phyloP scores from a whole-genome alignment of 2,329 filamentous ascomycete genomes.

The Cercospora sp. region DNA sequence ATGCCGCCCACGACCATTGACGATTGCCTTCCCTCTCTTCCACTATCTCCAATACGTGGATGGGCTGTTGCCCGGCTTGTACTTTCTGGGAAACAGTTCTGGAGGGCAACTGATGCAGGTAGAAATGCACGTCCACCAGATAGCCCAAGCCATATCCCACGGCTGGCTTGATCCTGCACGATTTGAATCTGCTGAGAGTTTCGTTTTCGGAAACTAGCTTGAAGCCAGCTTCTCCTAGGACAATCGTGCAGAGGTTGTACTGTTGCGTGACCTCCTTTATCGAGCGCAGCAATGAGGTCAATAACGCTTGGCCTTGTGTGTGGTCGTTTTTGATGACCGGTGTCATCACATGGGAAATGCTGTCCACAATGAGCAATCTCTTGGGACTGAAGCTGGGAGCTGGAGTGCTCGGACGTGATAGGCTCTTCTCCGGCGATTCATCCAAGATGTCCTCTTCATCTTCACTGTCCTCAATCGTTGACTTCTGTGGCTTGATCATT shows the following conservation, averaged over 20 bases:
- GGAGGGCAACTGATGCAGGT: constrained; percentile 41
- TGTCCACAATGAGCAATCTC: constrained; percentile 33
- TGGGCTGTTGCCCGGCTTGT: constrained; percentile 26
- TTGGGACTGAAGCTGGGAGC: not conserved
- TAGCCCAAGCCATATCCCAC: constrained; percentile 41
- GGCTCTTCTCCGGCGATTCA: not conserved
- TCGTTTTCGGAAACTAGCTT: constrained; percentile 26
- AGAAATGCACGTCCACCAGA: constrained; percentile 45
- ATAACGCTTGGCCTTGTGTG: constrained; percentile 42
- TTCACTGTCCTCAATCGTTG: constrained; percentile 39
- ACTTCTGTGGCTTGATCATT: not conserved
- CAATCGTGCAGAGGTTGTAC: constrained; percentile 41
- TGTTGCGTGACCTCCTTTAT: constrained; percentile 43
- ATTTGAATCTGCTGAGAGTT: constrained; percentile 45
- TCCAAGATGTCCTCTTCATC: constrained; percentile 46
- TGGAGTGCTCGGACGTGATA: not conserved
- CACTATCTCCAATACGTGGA: constrained; percentile 47
- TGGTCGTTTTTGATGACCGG: constrained; percentile 35
- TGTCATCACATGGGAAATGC: constrained; percentile 31
- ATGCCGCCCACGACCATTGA: constrained; percentile 43
- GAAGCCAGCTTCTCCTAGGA: constrained; percentile 18
- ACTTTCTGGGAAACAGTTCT: not conserved
- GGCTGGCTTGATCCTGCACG: constrained; percentile 40
- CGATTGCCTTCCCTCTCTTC: constrained; percentile 42
- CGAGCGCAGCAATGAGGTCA: constrained; percentile 45